phyloP scores from a whole-genome alignment of 257 asterid species.

The Plantago major region DNA sequence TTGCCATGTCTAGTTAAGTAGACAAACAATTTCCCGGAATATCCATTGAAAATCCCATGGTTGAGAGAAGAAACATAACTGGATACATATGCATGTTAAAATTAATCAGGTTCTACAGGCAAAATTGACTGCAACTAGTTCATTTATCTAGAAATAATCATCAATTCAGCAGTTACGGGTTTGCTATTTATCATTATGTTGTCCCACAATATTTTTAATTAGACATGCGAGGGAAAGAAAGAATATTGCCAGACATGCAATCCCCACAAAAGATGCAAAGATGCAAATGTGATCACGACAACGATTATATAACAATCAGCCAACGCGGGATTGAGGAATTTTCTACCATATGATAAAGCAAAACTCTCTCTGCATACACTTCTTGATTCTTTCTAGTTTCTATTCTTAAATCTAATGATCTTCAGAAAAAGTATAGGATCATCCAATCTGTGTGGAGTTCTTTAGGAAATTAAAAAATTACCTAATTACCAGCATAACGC shows the following conservation, averaged over 20 bases:
- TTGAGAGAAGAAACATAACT: neutral
- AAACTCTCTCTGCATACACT: constrained; percentile 18
- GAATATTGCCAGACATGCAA: constrained; percentile 19
- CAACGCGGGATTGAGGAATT: constrained; percentile 7
- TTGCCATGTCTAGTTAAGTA: neutral
- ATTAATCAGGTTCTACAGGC: neutral
- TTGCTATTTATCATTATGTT: constrained; percentile 1
- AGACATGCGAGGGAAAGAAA: neutral
- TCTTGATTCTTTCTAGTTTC: constrained; percentile 12
- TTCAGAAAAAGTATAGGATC: neutral
- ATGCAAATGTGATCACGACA: constrained; percentile 17
- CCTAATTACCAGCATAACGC: constrained; percentile 15
- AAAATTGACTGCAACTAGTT: neutral
- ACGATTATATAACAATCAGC: constrained; percentile 4
- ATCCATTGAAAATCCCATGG: neutral
- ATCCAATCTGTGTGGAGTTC: constrained; percentile 23
- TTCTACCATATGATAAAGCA: constrained; percentile 6
- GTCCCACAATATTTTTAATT: neutral
- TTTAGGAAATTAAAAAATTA: constrained; percentile 15
- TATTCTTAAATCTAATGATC: neutral
- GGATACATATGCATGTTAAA: neutral
- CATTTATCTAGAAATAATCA: neutral
- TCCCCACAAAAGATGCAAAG: constrained; percentile 22
- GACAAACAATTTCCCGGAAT: neutral
- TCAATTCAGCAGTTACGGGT: neutral